Percentiles rank a stretch among this genome's conserved stretches.
Evolutionary conservation across 345 rosid species (phyloP).

Genomic region (Melaleuca quinquenervia): DNA sequence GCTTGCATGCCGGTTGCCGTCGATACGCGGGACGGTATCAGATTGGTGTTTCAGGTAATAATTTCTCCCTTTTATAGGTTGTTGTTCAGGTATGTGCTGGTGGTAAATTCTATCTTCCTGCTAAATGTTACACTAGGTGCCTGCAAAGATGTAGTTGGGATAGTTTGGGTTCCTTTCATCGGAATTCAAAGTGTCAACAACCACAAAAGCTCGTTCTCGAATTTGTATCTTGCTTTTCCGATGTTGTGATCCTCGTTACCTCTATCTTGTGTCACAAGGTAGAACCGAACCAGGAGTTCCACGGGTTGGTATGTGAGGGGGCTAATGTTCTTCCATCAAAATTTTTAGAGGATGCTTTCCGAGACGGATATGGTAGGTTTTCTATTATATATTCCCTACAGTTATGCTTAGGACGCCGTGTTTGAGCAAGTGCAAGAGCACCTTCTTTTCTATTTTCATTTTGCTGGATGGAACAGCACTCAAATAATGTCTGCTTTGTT

Average conservation of each 20-base stretch:
- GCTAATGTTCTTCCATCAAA: conserved; percentile 92
- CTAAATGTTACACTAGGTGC: background rate
- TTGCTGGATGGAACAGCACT: background rate
- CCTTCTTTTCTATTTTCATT: background rate
- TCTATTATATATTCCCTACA: conserved; percentile 4
- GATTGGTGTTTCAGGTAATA: conserved; percentile 77
- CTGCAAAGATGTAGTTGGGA: background rate
- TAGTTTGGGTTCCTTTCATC: background rate
- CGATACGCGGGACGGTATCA: conserved; percentile 85
- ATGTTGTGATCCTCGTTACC: conserved; percentile 2
- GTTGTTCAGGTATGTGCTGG: background rate
- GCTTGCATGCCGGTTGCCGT: conserved; percentile 90
- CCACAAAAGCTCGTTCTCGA: background rate
- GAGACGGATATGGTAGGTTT: conserved; percentile 59
- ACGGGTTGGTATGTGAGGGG: conserved; percentile 84
- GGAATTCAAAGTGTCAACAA: background rate
- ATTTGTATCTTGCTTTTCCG: background rate
- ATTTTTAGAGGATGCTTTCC: conserved; percentile 70
- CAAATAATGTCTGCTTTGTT: conserved; percentile 21
- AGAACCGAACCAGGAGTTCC: conserved; percentile 94
- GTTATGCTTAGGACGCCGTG: background rate
- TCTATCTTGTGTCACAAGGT: conserved; percentile 69
- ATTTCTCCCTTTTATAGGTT: background rate
- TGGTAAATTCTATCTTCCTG: background rate
- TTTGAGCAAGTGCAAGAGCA: background rate